Base-by-base conservation (phyloP, 768 basidiomycete species). In the Pleurotus eryngii region DNA sequence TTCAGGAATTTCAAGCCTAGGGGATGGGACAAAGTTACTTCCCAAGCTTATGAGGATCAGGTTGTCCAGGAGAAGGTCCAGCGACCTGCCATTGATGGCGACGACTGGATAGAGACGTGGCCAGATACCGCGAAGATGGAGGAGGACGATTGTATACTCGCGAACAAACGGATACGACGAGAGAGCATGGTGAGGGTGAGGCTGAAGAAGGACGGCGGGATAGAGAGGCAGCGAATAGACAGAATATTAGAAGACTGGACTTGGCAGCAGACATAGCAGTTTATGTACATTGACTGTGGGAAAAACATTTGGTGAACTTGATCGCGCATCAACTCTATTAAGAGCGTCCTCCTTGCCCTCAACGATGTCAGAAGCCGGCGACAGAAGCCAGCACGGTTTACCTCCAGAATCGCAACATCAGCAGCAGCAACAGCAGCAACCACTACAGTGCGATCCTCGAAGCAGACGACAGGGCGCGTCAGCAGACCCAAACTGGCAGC, bases 181-280 rank as follows among this genome's bases (percentile, higher is more conserved):
- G 80, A 83, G 53, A 74, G 82, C 37, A 74, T 83, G 6, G 68
- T 86, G 17, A 87, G 82, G 68, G 76, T 86, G 59, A 79, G 87
- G 59, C 78, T 74, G 67, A 82, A 80, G 7, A 71, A 63, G 42
- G 72, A 74, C 26, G 83, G 86, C 18, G 30, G 30, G 30, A 43
- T 90, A 42, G 90, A 91, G 65, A 75, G 89, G 61, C 89, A 92
- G 61, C 79, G 82, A 49, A 81, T 90, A 60, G 85, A 88, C 64
- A 81, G 90, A 58, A 72, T 76, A 22, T 70, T 86, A 43, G 90
- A 92, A 70, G 77, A 78, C 50, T 91, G 88, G 87, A 74, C 65
- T 15, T 90, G 87, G 87, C 49, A 53, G 24, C 49, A 53, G 24
- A 57, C 18, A 18, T 45, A 45, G 42, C 14, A 15, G 11, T 45